Evolutionary conservation across 192 early-diverging fungal genomes (phyloP).

Genomic region (Backusella parvicylindrica): DNA sequence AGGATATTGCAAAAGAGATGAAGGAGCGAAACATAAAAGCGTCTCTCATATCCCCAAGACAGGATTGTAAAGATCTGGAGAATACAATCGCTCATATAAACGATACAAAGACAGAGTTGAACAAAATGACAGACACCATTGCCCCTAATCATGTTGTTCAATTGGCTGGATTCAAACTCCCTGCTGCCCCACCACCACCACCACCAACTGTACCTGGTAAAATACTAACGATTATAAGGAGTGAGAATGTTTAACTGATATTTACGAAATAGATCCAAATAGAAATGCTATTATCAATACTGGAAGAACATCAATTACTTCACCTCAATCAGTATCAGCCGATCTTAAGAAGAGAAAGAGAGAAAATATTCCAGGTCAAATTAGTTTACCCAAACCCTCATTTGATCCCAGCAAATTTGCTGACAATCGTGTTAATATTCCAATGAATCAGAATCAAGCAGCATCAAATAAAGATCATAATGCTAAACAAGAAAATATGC

Average conservation of each 20-base stretch:
- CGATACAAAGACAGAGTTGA: slow-evolving; percentile 24
- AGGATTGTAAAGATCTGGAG: slow-evolving; percentile 32
- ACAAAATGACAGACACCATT: slow-evolving; percentile 29
- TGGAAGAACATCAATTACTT: background rate
- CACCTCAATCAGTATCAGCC: slow-evolving; percentile 21
- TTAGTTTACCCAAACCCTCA: slow-evolving; percentile 29
- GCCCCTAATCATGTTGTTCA: slow-evolving; percentile 41
- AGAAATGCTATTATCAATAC: background rate
- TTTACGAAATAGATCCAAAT: background rate
- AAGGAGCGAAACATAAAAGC: slow-evolving; percentile 36
- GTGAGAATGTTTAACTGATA: background rate
- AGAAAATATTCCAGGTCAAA: slow-evolving; percentile 32
- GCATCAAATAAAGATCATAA: background rate
- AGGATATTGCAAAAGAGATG: slow-evolving; percentile 44
- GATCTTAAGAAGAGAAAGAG: slow-evolving; percentile 35
- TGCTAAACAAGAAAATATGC: background rate
- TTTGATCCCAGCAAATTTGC: slow-evolving; percentile 25
- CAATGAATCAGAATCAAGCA: background rate
- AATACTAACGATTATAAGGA: background rate
- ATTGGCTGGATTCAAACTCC: slow-evolving; percentile 48
- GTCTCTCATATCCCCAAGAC: slow-evolving; percentile 34
- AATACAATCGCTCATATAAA: slow-evolving; percentile 26
- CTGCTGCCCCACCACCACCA: slow-evolving; percentile 3
- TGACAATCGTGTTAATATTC: slow-evolving; percentile 12
- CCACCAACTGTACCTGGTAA: background rate